Base-by-base conservation (phyloP, 306 rosid species). In the Begonia fuchsioides region DNA sequence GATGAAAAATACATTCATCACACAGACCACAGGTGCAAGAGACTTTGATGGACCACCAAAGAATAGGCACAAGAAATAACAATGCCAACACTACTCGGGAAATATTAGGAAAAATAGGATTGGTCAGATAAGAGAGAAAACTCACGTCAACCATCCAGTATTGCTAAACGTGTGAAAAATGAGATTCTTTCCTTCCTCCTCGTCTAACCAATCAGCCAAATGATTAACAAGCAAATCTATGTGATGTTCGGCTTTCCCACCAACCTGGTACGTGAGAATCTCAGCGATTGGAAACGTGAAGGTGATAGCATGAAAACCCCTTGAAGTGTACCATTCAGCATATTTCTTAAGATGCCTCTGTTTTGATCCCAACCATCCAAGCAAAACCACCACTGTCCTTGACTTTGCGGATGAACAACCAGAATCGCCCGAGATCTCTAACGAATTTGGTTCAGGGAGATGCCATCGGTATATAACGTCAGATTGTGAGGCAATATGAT, bases 321-420 rank as follows among this genome's bases (percentile, higher is more conserved):
- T 82, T 5, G 98, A 81, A 53, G 93, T 82, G 52, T 90, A 90
- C 96, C 94, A 85, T 47, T 90, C 98, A 0, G 98, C 98, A 51
- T 90, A 90, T 61, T 69, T 82, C 61, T 57, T 77, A 17, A 90
- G 74, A 75, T 90, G 98, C 45, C 68, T 90, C 63, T 90, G 98
- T 76, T 73, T 90, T n/a, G 98, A 86, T 55, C 98, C 98, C 70
- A 90, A 58, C 98, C 98, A 90, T 44, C 98, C 98, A 48, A 90
- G 70, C 76, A 90, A 67, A 50, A 90, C 87, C 58, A 90, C 98
- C 67, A 90, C 94, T 0, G 98, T 90, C 76, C 77, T 77, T 17
- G 83, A 76, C 64, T 76, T 72, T 8, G 63, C 72, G 0, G 72
- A 58, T 0, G 86, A 74, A 63, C 78, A 68, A 61, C 54, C 62